Base-by-base conservation (phyloP, 2,329 filamentous ascomycete genomes). In the Ciborinia camelliae region DNA sequence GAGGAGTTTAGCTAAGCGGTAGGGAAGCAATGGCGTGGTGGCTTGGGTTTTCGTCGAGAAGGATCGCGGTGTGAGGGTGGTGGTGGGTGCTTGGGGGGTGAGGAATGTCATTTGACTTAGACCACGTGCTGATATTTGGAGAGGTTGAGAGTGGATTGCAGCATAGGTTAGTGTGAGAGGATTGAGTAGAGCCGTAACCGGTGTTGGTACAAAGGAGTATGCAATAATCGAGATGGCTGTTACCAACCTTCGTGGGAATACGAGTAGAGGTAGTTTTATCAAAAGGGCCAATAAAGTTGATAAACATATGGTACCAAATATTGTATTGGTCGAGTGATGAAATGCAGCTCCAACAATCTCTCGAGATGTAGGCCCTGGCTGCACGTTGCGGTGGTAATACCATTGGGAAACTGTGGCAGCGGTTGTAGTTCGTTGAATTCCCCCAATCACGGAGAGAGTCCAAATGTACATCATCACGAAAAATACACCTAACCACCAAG, bases 331-430 rank as follows among this genome's bases (percentile, higher is more conserved):
- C 3, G 93, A 89, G 78, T 99, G 95, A 58, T 82, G 81, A 52
- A 97, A 81, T 18, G 93, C 94, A 8, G 93, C 94, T 67, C 86
- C 82, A 32, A 98, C 92, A 55, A 98, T 89, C 63, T 93, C 89
- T 64, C 84, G 82, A 1, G 92, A 93, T 0, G 91, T 87, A 2
- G 92, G 88, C 10, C 89, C 82, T 6, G 94, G 92, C 14, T 88
- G 84, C 5, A 88, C 87, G 71, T 96, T 90, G 68, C 95, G 91
- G 77, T 98, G 94, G 77, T 98, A 99, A 78, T 99, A 99, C 95
- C 95, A 99, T 77, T 99, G 95, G 48, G 92, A 96, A 30, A 98
- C 94, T 0, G 94, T 97, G 14, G 95, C 95, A 30, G 92, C 94
- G 18, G 94, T 97, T 20, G 93, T 95, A 28, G 91, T 89, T 65